Conservation (phyloP, 306 rosid species). For the Prunus mongolica region DNA sequence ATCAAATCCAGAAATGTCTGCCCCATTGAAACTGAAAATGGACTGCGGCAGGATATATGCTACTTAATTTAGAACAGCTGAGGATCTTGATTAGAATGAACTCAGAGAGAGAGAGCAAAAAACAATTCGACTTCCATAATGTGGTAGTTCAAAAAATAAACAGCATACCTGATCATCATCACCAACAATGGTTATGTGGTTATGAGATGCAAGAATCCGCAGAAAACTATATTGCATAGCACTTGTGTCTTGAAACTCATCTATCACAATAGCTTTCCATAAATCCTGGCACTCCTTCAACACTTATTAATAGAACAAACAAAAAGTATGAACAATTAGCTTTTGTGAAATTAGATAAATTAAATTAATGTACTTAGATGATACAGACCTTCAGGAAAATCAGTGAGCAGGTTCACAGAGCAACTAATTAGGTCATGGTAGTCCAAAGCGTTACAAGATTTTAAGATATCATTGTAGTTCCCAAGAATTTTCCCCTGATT, state of each 20-base stretch:
- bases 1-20: constrained; percentile 82
- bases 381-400: constrained; percentile 76
- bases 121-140: not conserved
- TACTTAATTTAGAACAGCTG: constrained; percentile 20
- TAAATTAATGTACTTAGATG: constrained; percentile 16
- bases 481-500: constrained; percentile 77
- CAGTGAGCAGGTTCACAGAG: constrained; percentile 77
- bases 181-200: constrained; percentile 83
- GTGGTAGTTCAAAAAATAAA: not conserved
- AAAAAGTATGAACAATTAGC: not conserved
- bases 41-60: constrained; percentile 52
- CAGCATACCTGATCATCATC: constrained; percentile 84
- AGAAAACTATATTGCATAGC: constrained; percentile 86
- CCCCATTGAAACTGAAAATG: constrained; percentile 98
- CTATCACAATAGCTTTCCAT: constrained; percentile 87
- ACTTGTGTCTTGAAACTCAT: constrained; percentile 98
- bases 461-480: constrained; percentile 66
- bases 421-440: constrained; percentile 92
- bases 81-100: not conserved
- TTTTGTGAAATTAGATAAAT: not conserved
- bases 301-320: constrained; percentile 39
- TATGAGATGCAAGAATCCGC: constrained; percentile 63
- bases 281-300: constrained; percentile 67
- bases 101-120: constrained; percentile 5
- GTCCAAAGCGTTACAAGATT: constrained; percentile 88